Base-by-base conservation (phyloP, 306 rosid genomes). In the Calophaca sinica region DNA sequence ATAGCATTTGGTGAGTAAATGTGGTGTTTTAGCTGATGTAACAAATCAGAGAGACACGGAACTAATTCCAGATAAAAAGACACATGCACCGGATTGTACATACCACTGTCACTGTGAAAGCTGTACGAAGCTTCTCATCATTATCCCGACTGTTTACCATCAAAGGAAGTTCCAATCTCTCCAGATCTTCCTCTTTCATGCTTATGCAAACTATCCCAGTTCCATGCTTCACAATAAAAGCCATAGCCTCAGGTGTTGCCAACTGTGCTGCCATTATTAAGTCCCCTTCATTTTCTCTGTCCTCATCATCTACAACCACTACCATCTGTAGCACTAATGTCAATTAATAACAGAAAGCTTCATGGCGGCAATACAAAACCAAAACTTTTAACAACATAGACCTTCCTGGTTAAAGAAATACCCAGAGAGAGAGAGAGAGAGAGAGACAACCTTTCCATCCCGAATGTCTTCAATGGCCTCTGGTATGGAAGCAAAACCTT, bases 231-330 rank as follows among this genome's bases (percentile, higher is more conserved):
- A 92, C 97, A 80, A 92, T 86, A 74, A 92, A 92, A 74, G 98
- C 98, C 98, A 92, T 90, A 69, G 98, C 96, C 81, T 92, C 96
- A 39, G 98, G 91, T 13, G 98, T 92, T 35, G 83, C 96, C 79
- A 90, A 33, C 78, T 88, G 62, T 8, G 98, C 96, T 7, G 96
- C 94, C 96, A 92, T 92, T 62, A 92, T 87, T 13, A 92, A 59
- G 82, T 92, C 98, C 75, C 98, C 98, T 82, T 92, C 98, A 76
- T 92, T 92, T 83, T 92, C 96, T 80, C 98, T 88, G 48, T 90
- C 94, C 83, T 92, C 98, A 5, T 90, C 98, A 49, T 92, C 96
- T 41, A 92, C 94, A 72, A 90, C 96, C 72, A 92, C 70, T 39
- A 92, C 98, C 85, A 88, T 78, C 98, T 92, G 89, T 83, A 79